Base-by-base conservation (phyloP, 2,329 filamentous ascomycete species). In the Aspergillus flavus region DNA sequence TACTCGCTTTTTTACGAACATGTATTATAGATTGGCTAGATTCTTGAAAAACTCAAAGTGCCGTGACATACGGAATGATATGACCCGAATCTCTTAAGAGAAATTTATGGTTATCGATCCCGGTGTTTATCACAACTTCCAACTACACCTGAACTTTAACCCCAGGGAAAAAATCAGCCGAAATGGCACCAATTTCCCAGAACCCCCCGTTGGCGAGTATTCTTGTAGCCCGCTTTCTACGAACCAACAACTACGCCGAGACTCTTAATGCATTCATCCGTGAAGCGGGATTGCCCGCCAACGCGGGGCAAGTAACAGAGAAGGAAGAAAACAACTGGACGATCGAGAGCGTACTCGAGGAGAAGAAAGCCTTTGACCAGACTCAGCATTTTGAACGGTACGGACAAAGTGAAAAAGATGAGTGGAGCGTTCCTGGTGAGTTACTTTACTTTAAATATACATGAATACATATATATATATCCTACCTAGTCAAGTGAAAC, bases 331-430 rank as follows among this genome's bases (percentile, higher is more conserved):
- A 78, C 34, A 78, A 81, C 59, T 77, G 87, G 72, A 87, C 86
- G 3, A 82, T 89, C 58, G 86, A 89, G 69, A 78, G 82, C 52
- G 78, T 89, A n/a, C 77, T 89, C 9, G 81, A 87, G 56, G 86
- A 89, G 74, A 89, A 89, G 76, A 82, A 80, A 68, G 78, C 77
- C 0, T 89, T 85, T 67, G 87, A 89, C 69, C 72, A 85, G 14
- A 85, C 79, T 61, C 72, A 84, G 30, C 79, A 77, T 3, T 87
- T 87, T 64, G 86, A 89, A 70, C 86, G 85, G 69, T 72, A 85
- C 54, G 83, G 81, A 6, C 64, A 81, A n/a, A 79, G 79, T 21
- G 73, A 71, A 16, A 70, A 70, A n/a, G 70, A 68, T 60, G 69
- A 72, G 46, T 88, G 86, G 86, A 78, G 64, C 19, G 61, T 71